phyloP scores from a whole-genome alignment of 495 filamentous ascomycete genomes.

The Pseudevernia furfuracea region DNA sequence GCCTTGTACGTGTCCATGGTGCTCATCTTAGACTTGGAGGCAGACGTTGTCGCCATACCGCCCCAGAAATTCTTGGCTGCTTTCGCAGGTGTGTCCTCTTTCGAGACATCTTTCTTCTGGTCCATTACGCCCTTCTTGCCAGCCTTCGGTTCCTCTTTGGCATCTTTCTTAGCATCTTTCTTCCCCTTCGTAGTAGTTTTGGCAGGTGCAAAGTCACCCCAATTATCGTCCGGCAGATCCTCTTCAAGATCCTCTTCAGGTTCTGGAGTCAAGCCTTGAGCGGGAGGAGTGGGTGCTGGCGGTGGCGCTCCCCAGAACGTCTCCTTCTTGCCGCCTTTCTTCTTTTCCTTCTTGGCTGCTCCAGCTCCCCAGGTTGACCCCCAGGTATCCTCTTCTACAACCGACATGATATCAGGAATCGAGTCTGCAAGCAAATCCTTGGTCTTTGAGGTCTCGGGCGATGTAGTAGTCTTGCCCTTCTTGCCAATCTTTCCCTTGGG shows the following conservation, averaged over 20 bases:
- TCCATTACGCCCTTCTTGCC: conserved; percentile 23
- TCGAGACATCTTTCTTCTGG: conserved; percentile 20
- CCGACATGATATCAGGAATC: conserved; percentile 19
- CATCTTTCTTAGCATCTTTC: conserved; percentile 34
- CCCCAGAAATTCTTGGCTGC: conserved; percentile 43
- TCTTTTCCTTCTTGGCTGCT: conserved; percentile 27
- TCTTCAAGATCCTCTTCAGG: conserved; percentile 33
- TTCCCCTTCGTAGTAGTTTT: conserved; percentile 28
- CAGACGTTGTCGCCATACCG: conserved; percentile 34
- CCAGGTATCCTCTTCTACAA: conserved; percentile 20
- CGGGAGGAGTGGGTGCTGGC: conserved; percentile 45
- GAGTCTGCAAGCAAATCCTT: conserved; percentile 26
- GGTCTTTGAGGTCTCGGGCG: conserved; percentile 21
- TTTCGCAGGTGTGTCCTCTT: conserved; percentile 33
- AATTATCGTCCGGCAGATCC: conserved; percentile 31
- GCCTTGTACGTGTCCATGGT: conserved; percentile 34
- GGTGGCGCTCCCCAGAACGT: conserved; percentile 41
- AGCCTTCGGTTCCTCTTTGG: conserved; percentile 17
- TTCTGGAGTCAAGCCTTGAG: conserved; percentile 41
- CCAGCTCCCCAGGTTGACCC: conserved; percentile 22
- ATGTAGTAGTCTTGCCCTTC: conserved; percentile 23
- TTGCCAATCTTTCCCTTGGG: conserved; percentile 24
- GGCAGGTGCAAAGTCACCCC: conserved; percentile 33
- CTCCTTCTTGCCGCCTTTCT: conserved; percentile 37
- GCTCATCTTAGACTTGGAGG: conserved; percentile 35